phyloP scores from a whole-genome alignment of 129 eudicot species.

The Centella asiatica region DNA sequence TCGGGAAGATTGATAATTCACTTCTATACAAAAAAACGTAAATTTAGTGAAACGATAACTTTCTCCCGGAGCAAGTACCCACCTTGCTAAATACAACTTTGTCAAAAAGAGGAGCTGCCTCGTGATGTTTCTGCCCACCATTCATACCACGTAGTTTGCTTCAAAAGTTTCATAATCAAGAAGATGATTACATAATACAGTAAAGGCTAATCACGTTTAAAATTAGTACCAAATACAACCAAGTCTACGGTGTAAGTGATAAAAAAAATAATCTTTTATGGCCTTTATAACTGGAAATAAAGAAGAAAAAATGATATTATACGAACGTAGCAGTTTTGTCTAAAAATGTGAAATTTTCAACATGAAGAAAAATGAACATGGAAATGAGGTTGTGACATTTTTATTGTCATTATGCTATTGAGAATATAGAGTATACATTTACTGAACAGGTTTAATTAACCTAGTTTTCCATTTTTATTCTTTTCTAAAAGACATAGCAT shows the following conservation, averaged over 20 bases:
- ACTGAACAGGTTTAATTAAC: no score
- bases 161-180: conserved; percentile 4
- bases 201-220: background rate
- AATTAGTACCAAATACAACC: background rate
- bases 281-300: no score
- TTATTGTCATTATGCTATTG: no score
- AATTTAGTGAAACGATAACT: background rate
- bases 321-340: no score
- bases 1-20: background rate
- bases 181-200: background rate
- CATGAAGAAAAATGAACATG: no score
- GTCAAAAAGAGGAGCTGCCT: conserved; percentile 32
- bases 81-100: conserved; percentile 29
- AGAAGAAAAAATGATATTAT: no score
- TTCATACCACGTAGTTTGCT: conserved; percentile 29
- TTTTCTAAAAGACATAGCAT: no score
- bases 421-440: no score
- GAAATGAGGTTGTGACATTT: no score
- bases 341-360: no score
- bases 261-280: background rate
- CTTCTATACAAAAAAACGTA: background rate
- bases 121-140: conserved; percentile 20
- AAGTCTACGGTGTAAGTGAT: background rate
- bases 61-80: background rate
- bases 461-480: no score